Base-by-base conservation (phyloP, 2,329 filamentous ascomycete genomes). In the Alternaria metachromatica region DNA sequence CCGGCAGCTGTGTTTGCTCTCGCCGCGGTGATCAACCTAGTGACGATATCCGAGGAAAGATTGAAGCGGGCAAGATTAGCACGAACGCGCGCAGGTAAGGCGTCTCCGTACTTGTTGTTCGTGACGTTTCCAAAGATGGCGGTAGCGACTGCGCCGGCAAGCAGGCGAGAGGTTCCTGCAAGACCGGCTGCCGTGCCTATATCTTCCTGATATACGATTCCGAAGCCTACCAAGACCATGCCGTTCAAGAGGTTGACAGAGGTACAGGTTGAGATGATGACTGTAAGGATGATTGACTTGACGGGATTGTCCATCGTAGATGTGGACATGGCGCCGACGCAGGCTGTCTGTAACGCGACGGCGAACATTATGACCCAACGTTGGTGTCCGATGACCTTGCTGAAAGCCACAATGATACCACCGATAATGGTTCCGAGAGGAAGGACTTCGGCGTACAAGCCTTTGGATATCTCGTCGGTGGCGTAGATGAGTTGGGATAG, bases 121-220 rank as follows among this genome's bases (percentile, higher is more conserved):
- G 73, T 76, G 1, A 76, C 68, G 30, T 73, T 75, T 46, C 64
- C 64, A 58, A 75, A 76, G 4, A 75, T 76, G 8, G 73, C 73
- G 3, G 72, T 77, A 28, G 74, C 73, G 11, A 76, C 64, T 6
- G 73, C 73, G 15, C 73, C 73, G 25, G 73, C 70, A 20, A 76
- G 72, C 0, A 77, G 66, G 6, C 73, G 70, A 6, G 67, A 71
- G n/a, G 74, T 75, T 26, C 72, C 73, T 3, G 73, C 72, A 2
- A 76, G 69, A 46, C 74, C 74, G 5, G 73, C 73, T 4, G 72
- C 74, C 11, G 73, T 76, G n/a, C 74, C 73, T 33, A 76, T 76
- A 12, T 75, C 72, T 54, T 75, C 71, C 50, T 76, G 74, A 30
- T 74, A 72, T 3, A 75, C 71, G 33, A 75, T 76, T 13, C 74